Evolutionary conservation across 768 basidiomycete species (phyloP).

Genomic region (Suillus luteus): DNA sequence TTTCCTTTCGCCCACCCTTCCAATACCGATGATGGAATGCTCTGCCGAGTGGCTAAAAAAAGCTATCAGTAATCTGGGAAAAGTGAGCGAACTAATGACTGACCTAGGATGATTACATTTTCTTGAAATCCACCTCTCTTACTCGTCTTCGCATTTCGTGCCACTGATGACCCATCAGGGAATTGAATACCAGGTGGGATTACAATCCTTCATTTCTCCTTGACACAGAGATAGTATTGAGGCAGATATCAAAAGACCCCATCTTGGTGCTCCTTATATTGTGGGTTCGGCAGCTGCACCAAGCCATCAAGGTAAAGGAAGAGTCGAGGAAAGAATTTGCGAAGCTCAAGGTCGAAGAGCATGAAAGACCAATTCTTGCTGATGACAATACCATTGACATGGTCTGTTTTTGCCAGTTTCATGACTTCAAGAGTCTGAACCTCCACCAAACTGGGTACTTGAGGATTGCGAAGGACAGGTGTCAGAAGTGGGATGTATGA

Average conservation of each 20-base stretch:
- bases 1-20: not conserved
- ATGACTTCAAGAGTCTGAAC: not conserved
- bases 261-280: not conserved
- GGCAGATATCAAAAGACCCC: not conserved
- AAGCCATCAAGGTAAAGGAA: not conserved
- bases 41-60: not conserved
- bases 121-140: not conserved
- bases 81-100: not conserved
- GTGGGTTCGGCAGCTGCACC: not conserved
- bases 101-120: not conserved
- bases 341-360: not conserved
- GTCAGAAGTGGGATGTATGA: not conserved
- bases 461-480: not conserved
- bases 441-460: not conserved
- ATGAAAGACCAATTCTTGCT: not conserved
- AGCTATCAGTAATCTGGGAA: not conserved
- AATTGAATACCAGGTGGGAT: not conserved
- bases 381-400: not conserved
- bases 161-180: not conserved
- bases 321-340: not conserved
- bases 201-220: not conserved
- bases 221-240: not conserved
- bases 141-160: not conserved
- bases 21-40: not conserved
- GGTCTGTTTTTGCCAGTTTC: not conserved